Evolutionary conservation across 169 alveolate species (phyloP).

Genomic region (Cryptosporidium ubiquitum): DNA sequence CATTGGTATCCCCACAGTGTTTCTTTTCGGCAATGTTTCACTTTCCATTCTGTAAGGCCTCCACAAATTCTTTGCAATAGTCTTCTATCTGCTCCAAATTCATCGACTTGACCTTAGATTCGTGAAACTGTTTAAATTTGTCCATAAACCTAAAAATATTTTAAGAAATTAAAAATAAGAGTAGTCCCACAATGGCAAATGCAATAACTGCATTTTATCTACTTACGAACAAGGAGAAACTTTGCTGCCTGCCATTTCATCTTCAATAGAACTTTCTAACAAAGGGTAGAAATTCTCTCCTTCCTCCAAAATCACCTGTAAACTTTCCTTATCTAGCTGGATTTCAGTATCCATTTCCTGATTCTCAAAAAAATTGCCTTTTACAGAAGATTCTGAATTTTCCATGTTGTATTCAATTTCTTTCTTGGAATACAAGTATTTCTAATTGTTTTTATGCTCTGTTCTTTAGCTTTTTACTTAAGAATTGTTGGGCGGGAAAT

Average conservation of each 20-base stretch:
- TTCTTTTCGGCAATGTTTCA: background rate
- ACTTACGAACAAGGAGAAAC: slow-evolving; percentile 34
- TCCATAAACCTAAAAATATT: slow-evolving; percentile 44
- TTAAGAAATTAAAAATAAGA: background rate
- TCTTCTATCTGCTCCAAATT: slow-evolving; percentile 52
- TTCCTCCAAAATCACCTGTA: slow-evolving; percentile 24
- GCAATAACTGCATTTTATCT: background rate
- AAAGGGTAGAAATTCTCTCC: slow-evolving; percentile 63
- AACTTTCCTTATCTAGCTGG: background rate
- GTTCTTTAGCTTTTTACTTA: background rate
- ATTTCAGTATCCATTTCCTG: background rate
- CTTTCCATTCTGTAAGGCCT: slow-evolving; percentile 4
- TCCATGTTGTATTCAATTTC: background rate
- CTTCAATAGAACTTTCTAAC: slow-evolving; percentile 50
- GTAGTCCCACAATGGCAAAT: background rate
- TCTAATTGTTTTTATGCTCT: background rate
- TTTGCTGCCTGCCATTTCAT: background rate
- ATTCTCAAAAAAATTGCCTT: background rate
- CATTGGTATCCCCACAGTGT: no score
- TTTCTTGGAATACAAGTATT: background rate
- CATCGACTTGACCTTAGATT: slow-evolving; percentile 43
- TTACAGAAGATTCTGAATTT: background rate
- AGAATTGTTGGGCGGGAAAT: background rate
- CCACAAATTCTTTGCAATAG: slow-evolving; percentile 49
- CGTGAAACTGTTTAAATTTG: slow-evolving; percentile 37